Conservation (phyloP, 306 rosid genomes). For the Medicago lupulina region DNA sequence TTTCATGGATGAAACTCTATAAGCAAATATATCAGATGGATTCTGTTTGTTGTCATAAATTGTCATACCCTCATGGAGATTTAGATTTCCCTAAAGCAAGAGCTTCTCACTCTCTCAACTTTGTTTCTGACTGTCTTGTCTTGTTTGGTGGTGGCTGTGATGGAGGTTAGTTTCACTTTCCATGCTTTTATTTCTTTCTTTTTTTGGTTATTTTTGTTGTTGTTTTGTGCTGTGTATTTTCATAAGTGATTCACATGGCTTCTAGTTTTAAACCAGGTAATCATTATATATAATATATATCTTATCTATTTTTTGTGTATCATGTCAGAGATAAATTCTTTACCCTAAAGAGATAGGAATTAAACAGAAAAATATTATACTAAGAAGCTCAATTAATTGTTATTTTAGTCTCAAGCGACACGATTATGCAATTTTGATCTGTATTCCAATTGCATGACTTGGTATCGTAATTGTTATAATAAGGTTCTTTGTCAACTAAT, state of each 20-base stretch:
- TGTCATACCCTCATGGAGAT: conserved; percentile 50
- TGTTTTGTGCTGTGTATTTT: conserved; percentile 18
- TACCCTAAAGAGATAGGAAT: conserved; percentile 11
- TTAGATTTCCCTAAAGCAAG: conserved; percentile 68
- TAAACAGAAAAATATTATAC: conserved; percentile 2
- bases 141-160: conserved; percentile 92
- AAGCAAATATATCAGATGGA: conserved; percentile 64
- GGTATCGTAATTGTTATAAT: not conserved
- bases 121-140: conserved; percentile 79
- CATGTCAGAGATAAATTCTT: conserved; percentile 28
- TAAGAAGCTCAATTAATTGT: not conserved
- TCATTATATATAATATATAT: not conserved
- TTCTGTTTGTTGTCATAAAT: conserved; percentile 60
- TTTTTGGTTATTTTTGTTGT: not conserved
- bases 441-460: not conserved
- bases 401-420: not conserved
- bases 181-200: not conserved
- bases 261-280: conserved; percentile 15
- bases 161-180: conserved; percentile 74
- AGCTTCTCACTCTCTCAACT: conserved; percentile 97
- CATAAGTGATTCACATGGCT: conserved; percentile 27
- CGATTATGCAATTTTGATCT: conserved; percentile 9
- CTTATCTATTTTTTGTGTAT: conserved; percentile 24
- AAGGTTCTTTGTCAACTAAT: not conserved
- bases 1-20: conserved; percentile 82